Evolutionary conservation across 116 monocot species (phyloP).

Genomic region (Cymodocea nodosa): DNA sequence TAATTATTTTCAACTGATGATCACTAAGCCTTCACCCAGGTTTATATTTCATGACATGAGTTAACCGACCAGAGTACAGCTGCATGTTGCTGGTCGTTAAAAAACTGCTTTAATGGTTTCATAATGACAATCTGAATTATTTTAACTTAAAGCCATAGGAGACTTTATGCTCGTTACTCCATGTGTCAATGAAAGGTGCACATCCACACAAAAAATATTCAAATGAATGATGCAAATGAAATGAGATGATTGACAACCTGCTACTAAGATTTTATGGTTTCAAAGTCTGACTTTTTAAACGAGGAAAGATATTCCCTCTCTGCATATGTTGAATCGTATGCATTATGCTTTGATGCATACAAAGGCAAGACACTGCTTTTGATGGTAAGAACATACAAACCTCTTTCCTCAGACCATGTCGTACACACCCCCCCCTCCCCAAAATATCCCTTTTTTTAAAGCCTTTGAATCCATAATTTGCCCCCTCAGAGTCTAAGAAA

Average conservation of each 20-base stretch:
- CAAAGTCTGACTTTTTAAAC: slow-evolving; percentile 62
- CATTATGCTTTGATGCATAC: slow-evolving; percentile 19
- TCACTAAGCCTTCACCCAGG: too few relatives aligned
- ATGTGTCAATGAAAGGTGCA: background rate
- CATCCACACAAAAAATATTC: background rate
- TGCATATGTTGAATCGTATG: slow-evolving; percentile 87
- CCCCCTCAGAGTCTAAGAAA: slow-evolving; percentile 78
- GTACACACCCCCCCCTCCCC: slow-evolving; percentile 94
- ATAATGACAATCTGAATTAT: too few relatives aligned
- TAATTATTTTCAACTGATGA: too few relatives aligned
- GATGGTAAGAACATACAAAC: slow-evolving; percentile 18
- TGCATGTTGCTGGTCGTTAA: too few relatives aligned
- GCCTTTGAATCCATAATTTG: slow-evolving; percentile 67
- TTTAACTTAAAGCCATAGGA: too few relatives aligned
- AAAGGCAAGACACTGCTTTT: background rate
- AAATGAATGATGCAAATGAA: background rate
- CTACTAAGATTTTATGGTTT: slow-evolving; percentile 88
- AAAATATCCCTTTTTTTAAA: slow-evolving; percentile 76
- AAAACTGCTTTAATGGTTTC: too few relatives aligned
- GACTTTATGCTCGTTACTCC: too few relatives aligned
- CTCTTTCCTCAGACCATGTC: slow-evolving; percentile 64
- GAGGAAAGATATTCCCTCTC: slow-evolving; percentile 81
- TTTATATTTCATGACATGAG: too few relatives aligned
- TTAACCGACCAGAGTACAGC: too few relatives aligned
- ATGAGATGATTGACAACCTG: slow-evolving; percentile 34